A percentile compares a stretch with the other conserved stretches of the same genome.
phyloP scores from a whole-genome alignment of 2,329 filamentous ascomycete species.

The Pseudogymnoascus sp. region DNA sequence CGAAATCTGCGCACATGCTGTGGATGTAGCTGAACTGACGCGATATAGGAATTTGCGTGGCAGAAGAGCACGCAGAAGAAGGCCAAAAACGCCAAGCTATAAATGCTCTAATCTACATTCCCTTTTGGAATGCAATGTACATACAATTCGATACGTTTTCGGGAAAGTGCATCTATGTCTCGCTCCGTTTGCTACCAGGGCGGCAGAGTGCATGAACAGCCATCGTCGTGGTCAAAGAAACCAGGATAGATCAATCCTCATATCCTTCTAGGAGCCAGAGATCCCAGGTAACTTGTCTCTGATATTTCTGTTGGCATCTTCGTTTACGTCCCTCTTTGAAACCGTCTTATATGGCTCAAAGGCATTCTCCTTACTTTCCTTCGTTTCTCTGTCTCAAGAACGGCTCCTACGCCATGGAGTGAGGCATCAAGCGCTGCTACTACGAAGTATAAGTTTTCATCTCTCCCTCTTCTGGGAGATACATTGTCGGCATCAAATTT shows the following conservation, averaged over 20 bases:
- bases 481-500: neutral
- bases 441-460: neutral
- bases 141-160: neutral
- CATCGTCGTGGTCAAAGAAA: neutral
- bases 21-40: neutral
- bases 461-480: neutral
- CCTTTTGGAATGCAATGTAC: neutral
- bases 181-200: neutral
- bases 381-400: neutral
- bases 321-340: neutral
- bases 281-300: neutral
- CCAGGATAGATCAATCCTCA: neutral
- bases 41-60: conserved; percentile 24
- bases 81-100: conserved; percentile 13
- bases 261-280: neutral
- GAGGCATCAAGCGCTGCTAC: neutral
- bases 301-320: neutral
- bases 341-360: neutral
- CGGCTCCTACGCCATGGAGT: neutral
- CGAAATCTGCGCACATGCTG: neutral
- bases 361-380: neutral
- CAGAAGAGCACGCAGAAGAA: conserved; percentile 25
- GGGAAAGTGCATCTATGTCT: neutral
- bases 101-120: neutral
- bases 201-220: conserved; percentile 3